Base-by-base conservation (phyloP, 139 green algal genomes). In the Zygnema circumcarinatum region DNA sequence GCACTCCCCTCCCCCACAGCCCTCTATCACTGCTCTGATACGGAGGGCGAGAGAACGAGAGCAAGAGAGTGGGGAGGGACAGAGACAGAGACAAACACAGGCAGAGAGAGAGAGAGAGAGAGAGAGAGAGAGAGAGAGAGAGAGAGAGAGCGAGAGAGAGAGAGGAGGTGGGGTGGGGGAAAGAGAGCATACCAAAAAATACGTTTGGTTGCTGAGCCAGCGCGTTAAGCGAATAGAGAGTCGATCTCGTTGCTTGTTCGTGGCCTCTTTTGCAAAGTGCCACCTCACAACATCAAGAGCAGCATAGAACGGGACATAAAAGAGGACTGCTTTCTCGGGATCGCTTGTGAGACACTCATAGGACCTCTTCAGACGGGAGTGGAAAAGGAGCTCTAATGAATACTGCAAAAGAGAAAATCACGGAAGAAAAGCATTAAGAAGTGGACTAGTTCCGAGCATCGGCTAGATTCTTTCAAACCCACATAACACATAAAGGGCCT, bases 281-380 rank as follows among this genome's bases (percentile, higher is more conserved):
- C 81, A 87, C 25, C 56, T n/a, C 1, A 62, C 38, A 29, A 83
- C 81, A 52, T 87, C 81, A 22, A 87, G 67, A 16, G 56, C 52
- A 1, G 67, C 67, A 74, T 87, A 87, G 67, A 82, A 87, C 11
- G 81, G 81, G 38, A 87, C 75, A 74, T 83, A 87, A 74, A 87
- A 87, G 35, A 83, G 32, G 20, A 76, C 67, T 1, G 67, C 81
- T 22, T 82, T 80, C n/a, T 53, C 67, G 2, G 81, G 81, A 33
- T 87, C 81, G 67, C 22, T 38, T 3, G 56, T 83, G 25, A 87
- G 38, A 52, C 81, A 87, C 31, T 35, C 38, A 74, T 87, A 87
- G 20, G 67, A 54, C 67, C 42, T 83, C 21, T 35, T 42, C 81
- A 87, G 81, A 11, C 81, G 29, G 56, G 52, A 32, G 81, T 82